Evolutionary conservation across 2,329 filamentous ascomycete genomes (phyloP).

Genomic region (Epichloe scottii): DNA sequence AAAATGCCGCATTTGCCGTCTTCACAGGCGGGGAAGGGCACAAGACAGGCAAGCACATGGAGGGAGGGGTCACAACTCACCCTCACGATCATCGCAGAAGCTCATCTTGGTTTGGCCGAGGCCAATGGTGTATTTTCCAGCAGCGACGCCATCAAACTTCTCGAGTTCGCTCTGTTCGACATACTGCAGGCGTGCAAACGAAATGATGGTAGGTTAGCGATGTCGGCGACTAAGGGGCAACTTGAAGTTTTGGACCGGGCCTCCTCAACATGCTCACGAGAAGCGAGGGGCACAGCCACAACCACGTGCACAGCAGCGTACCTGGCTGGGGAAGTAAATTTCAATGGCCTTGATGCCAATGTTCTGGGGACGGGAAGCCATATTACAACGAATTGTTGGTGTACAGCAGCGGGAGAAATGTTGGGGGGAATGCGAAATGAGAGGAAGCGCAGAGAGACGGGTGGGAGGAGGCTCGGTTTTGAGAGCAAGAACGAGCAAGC

Average conservation of each 20-base stretch:
- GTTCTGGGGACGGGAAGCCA: constrained; percentile 71
- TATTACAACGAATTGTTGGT: constrained; percentile 24
- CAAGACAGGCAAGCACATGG: constrained; percentile 5
- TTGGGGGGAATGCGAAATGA: background rate
- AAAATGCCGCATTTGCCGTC: background rate
- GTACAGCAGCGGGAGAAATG: background rate
- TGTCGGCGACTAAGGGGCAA: constrained; percentile 9
- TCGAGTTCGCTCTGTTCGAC: constrained; percentile 74
- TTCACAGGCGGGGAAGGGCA: background rate
- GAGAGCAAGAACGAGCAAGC: background rate
- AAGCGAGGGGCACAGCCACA: constrained; percentile 2
- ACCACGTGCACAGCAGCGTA: constrained; percentile 28
- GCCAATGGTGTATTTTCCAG: constrained; percentile 83
- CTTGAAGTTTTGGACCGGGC: constrained; percentile 2
- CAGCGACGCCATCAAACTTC: constrained; percentile 71
- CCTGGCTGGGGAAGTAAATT: constrained; percentile 78
- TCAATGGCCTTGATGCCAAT: constrained; percentile 91
- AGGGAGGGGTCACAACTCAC: constrained; percentile 34
- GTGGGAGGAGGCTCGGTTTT: constrained; percentile 6
- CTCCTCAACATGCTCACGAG: background rate
- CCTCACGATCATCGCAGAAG: constrained; percentile 83
- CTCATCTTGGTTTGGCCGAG: constrained; percentile 86
- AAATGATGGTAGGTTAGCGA: constrained; percentile 13
- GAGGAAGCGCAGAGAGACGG: background rate
- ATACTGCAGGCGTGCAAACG: constrained; percentile 41